Base-by-base conservation (phyloP, 345 rosid genomes). In the Arabis alpina region DNA sequence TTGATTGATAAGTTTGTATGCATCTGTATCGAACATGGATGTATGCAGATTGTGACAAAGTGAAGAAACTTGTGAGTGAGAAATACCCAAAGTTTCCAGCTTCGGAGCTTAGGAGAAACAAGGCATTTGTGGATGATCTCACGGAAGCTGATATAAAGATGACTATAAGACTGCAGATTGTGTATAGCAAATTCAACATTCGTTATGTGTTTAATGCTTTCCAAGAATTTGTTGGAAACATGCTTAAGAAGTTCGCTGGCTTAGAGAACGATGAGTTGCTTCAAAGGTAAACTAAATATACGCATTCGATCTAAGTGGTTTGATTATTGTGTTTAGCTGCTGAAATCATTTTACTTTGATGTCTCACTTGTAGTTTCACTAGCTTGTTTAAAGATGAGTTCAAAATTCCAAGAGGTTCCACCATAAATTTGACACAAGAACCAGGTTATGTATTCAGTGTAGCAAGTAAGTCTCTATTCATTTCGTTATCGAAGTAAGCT, bases 331-430 rank as follows among this genome's bases (percentile, higher is more conserved):
- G 10, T 48, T 48, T 70, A 14, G 11, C 39, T 42, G 10, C 52
- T 32, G 30, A 37, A 0, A 0, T 28, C 0, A 5, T 3, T 48
- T 14, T 37, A 16, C 51, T 14, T 41, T 52, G 41, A 41, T 68
- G 3, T 2, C 2, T 55, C 40, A 41, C 12, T 36, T 80, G 79
- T 76, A 93, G 97, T 79, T 91, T 93, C 61, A 86, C 90, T 76
- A 81, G 87, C 59, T 90, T 79, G 75, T 93, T 93, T 82, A 91
- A 88, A 81, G 98, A 93, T 79, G 98, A 93, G 67, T 82, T 77
- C 62, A 91, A 91, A 74, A 86, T 91, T 58, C 96, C 98, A n/a
- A 81, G 76, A 36, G 85, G 90, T 67, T 83, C 96, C 28, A 81
- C 79, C 45, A 89, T 93, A 65, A 88, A 86, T 64, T 81, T 93